Conservation (phyloP, 768 basidiomycete genomes). For the Lactifluus hygrophoroides region DNA sequence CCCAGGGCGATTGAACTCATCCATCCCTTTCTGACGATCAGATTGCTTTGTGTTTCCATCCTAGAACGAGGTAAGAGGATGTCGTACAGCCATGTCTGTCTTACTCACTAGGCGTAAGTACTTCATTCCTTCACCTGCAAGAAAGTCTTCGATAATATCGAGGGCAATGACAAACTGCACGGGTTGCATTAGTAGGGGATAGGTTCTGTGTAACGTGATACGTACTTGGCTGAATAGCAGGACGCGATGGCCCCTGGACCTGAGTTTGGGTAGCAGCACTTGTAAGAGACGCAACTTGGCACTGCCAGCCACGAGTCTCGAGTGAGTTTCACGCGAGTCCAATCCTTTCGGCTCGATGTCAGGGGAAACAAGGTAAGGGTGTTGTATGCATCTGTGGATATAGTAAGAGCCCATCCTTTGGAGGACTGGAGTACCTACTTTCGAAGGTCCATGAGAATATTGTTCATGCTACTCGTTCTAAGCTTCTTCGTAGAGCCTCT, state of each 20-base stretch:
- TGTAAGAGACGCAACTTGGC: constrained; percentile 79
- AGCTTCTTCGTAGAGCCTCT: constrained; percentile 24
- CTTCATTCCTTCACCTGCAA: constrained; percentile 70
- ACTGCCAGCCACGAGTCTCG: constrained; percentile 73
- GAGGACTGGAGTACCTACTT: constrained; percentile 44
- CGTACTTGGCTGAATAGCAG: constrained; percentile 85
- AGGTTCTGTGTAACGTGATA: constrained; percentile 2
- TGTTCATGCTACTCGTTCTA: constrained; percentile 57
- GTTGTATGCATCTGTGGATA: constrained; percentile 69
- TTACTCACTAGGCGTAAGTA: constrained; percentile 64
- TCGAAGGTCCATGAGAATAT: constrained; percentile 80
- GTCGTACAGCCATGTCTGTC: constrained; percentile 3
- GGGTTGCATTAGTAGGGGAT: neutral
- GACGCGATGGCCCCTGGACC: constrained; percentile 78
- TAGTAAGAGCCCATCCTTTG: neutral
- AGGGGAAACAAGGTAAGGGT: constrained; percentile 78
- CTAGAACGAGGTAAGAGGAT: constrained; percentile 31
- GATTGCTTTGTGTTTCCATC: constrained; percentile 84
- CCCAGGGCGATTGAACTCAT: constrained; percentile 80
- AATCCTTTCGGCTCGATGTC: constrained; percentile 71
- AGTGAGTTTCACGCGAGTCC: constrained; percentile 52
- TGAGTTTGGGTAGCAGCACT: constrained; percentile 71
- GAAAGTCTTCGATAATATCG: constrained; percentile 82
- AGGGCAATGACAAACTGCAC: constrained; percentile 79
- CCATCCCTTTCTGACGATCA: constrained; percentile 90